phyloP scores from a whole-genome alignment of 2,329 filamentous ascomycete genomes.

The Colletotrichum salicis region DNA sequence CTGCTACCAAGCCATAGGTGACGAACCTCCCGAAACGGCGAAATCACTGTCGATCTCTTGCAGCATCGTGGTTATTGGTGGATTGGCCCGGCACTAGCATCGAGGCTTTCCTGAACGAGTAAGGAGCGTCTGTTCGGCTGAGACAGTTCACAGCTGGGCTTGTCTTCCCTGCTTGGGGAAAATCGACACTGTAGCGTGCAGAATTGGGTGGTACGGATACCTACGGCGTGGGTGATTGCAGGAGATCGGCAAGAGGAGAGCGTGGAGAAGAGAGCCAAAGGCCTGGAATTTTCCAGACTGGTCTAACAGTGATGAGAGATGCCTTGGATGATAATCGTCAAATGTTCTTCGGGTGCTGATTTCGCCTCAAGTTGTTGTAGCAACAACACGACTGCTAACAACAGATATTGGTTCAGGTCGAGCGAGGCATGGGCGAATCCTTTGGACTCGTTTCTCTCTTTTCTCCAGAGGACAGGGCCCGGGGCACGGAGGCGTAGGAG shows the following conservation, averaged over 20 bases:
- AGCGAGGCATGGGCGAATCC: not conserved
- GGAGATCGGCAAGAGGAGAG: not conserved
- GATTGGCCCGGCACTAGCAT: slow-evolving; percentile 23
- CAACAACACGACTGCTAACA: not conserved
- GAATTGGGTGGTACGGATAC: not conserved
- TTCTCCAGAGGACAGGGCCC: slow-evolving; percentile 3
- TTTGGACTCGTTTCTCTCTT: not conserved
- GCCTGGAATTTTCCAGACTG: not conserved
- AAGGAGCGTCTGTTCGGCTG: not conserved
- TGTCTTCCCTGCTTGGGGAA: slow-evolving; percentile 1
- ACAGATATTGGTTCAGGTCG: not conserved
- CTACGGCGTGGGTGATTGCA: not conserved
- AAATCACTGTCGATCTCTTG: slow-evolving; percentile 19
- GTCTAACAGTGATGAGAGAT: not conserved
- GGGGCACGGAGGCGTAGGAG: not conserved
- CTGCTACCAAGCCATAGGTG: not conserved
- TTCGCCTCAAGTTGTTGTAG: not conserved
- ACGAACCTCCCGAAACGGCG: slow-evolving; percentile 9
- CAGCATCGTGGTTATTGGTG: slow-evolving; percentile 17
- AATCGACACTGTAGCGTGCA: not conserved
- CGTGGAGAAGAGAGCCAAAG: not conserved
- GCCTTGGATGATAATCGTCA: not conserved
- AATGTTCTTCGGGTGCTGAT: not conserved
- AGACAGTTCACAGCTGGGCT: slow-evolving; percentile 25
- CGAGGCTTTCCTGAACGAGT: slow-evolving; percentile 22